These are phyloP conservation scores for Peziza echinospora DNA, from an alignment of 495 filamentous ascomycete genomes.

Conservation along the genomic window DNA sequence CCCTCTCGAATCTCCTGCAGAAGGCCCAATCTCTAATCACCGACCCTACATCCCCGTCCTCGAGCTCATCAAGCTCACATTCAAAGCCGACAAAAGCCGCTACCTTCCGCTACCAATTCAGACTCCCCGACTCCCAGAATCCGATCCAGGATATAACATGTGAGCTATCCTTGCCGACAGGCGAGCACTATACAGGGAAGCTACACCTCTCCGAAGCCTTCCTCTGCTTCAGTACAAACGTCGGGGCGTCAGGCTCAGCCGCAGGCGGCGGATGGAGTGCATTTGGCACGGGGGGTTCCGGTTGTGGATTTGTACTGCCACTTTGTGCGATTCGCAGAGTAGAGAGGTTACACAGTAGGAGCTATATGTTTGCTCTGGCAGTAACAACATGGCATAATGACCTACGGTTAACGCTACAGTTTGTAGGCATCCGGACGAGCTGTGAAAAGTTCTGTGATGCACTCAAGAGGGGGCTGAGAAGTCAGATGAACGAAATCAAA, in stretches of 20 bases:
- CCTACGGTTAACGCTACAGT: slow-evolving; percentile 72
- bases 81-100: slow-evolving; percentile 70
- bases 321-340: slow-evolving; percentile 78
- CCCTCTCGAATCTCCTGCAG: slow-evolving; percentile 62
- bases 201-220: slow-evolving; percentile 85
- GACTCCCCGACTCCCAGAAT: slow-evolving; percentile 73
- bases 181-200: slow-evolving; percentile 77
- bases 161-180: slow-evolving; percentile 64
- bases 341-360: slow-evolving; percentile 75
- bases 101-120: slow-evolving; percentile 89
- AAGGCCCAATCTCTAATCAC: slow-evolving; percentile 85
- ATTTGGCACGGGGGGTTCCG: slow-evolving; percentile 56
- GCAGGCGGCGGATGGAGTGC: slow-evolving; percentile 21
- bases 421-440: slow-evolving; percentile 64
- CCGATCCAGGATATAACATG: slow-evolving; percentile 90
- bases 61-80: slow-evolving; percentile 43
- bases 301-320: slow-evolving; percentile 92
- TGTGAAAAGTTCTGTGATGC: slow-evolving; percentile 95
- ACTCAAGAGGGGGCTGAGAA: slow-evolving; percentile 67
- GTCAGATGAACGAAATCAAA: slow-evolving; percentile 65
- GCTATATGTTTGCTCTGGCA: slow-evolving; percentile 73
- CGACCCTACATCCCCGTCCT: slow-evolving; percentile 44
- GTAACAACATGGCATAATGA: slow-evolving; percentile 88
- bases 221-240: slow-evolving; percentile 86
- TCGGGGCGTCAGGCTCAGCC: slow-evolving; percentile 48